Evolutionary conservation across 2,329 filamentous ascomycete species (phyloP).

Genomic region (Juglanconis juglandina): DNA sequence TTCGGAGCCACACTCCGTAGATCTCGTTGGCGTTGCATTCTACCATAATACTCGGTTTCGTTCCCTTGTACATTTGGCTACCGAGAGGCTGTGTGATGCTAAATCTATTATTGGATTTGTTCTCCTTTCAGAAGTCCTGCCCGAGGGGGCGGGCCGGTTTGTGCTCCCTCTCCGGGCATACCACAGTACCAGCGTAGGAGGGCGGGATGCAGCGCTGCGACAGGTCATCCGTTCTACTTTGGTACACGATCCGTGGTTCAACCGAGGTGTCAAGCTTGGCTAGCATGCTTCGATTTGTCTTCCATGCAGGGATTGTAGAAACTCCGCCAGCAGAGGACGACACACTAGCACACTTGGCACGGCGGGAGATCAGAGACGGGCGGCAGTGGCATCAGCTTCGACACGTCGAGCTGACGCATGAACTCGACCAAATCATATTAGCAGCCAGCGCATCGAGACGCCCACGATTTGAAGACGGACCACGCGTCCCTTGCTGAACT

Average conservation of each 20-base stretch:
- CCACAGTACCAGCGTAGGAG: neutral
- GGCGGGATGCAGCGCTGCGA: neutral
- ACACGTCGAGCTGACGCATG: neutral
- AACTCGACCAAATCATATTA: neutral
- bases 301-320: slow-evolving; percentile 26
- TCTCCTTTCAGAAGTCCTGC: neutral
- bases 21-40: neutral
- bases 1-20: neutral
- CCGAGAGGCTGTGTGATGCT: slow-evolving; percentile 7
- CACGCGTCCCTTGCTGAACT: neutral
- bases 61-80: neutral
- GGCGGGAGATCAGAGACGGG: no score
- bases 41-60: neutral
- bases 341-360: neutral
- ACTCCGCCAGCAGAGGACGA: neutral
- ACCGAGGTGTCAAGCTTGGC: neutral
- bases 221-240: neutral
- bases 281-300: slow-evolving; percentile 15
- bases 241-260: neutral
- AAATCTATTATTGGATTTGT: slow-evolving; percentile 9
- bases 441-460: neutral
- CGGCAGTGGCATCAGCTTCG: neutral
- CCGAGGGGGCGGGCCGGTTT: neutral
- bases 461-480: neutral
- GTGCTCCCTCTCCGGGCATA: neutral